These are phyloP conservation scores for Labyrinthula sp. DNA, from an alignment of 352 stramenopile species.

Conservation along the genomic window DNA sequence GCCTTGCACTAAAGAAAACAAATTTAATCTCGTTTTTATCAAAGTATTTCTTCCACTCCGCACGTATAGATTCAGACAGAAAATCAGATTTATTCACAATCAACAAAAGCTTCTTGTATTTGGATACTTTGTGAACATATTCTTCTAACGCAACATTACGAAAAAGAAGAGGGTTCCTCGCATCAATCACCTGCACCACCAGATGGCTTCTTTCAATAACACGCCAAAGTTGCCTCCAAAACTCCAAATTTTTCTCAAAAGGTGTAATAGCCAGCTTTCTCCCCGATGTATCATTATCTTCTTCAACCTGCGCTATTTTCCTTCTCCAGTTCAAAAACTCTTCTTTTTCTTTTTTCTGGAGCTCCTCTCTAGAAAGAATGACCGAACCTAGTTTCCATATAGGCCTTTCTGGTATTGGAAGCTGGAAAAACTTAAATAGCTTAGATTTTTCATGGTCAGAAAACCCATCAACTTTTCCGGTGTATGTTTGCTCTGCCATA, in stretches of 20 bases:
- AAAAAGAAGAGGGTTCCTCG: constrained; percentile 94
- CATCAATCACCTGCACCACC: constrained; percentile 94
- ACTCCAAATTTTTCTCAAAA: constrained; percentile 99
- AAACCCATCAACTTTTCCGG: background rate
- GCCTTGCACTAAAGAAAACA: constrained; percentile 92
- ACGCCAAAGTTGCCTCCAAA: constrained; percentile 97
- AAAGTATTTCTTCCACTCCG: constrained; percentile 82
- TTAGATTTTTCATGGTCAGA: background rate
- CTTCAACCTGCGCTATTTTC: constrained; percentile 53
- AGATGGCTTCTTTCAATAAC: constrained; percentile 89
- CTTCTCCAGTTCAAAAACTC: constrained; percentile 92
- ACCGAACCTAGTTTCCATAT: too few relatives aligned
- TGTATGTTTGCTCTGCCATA: constrained; percentile 1
- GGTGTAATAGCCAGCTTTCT: constrained; percentile 66
- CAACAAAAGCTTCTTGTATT: constrained; percentile 65
- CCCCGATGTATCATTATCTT: constrained; percentile 1
- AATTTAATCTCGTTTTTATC: constrained; percentile 59
- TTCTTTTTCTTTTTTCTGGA: constrained; percentile 81
- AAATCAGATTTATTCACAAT: constrained; percentile 99
- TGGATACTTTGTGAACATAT: constrained; percentile 75
- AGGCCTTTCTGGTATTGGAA: constrained; percentile 84
- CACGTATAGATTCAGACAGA: constrained; percentile 64
- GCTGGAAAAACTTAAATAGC: constrained; percentile 57
- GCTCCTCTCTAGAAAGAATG: constrained; percentile 64
- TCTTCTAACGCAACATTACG: constrained; percentile 74